A percentile compares a stretch with the other conserved stretches of the same genome.
Evolutionary conservation across 495 filamentous ascomycete genomes (phyloP).

Genomic region (Neurospora terricola): DNA sequence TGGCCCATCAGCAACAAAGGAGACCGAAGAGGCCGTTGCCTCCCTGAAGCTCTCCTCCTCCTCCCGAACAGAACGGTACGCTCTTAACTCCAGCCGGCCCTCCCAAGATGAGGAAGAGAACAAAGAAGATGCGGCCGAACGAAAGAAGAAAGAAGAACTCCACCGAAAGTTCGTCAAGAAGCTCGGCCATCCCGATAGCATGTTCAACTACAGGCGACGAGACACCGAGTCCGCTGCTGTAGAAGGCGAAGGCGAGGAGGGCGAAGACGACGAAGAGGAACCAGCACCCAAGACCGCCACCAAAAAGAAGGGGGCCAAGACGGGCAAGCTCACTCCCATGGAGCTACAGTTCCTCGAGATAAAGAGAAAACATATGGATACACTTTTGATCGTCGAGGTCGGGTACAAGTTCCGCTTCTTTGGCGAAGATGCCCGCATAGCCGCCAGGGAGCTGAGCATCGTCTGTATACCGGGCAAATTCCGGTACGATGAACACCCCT

Average conservation of each 20-base stretch:
- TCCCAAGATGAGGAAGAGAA: conserved; percentile 29
- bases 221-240: conserved; percentile 39
- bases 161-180: conserved; percentile 86
- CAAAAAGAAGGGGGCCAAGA: conserved; percentile 63
- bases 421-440: conserved; percentile 88
- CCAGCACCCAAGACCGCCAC: conserved; percentile 27
- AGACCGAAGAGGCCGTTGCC: neutral
- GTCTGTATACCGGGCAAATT: conserved; percentile 96
- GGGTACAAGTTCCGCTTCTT: conserved; percentile 98
- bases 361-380: conserved; percentile 84
- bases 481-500: conserved; percentile 89
- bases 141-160: conserved; percentile 52
- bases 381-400: conserved; percentile 81
- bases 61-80: neutral
- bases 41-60: neutral
- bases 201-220: conserved; percentile 54
- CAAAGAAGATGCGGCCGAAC: conserved; percentile 37
- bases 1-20: conserved; percentile 5
- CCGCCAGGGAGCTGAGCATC: conserved; percentile 85
- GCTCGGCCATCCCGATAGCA: conserved; percentile 72
- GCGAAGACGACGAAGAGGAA: conserved; percentile 40
- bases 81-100: conserved; percentile 11
- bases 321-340: conserved; percentile 85
- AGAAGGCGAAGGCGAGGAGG: conserved; percentile 39
- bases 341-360: conserved; percentile 90